phyloP scores from a whole-genome alignment of 257 asterid species.

The Dorcoceras hygrometricum region DNA sequence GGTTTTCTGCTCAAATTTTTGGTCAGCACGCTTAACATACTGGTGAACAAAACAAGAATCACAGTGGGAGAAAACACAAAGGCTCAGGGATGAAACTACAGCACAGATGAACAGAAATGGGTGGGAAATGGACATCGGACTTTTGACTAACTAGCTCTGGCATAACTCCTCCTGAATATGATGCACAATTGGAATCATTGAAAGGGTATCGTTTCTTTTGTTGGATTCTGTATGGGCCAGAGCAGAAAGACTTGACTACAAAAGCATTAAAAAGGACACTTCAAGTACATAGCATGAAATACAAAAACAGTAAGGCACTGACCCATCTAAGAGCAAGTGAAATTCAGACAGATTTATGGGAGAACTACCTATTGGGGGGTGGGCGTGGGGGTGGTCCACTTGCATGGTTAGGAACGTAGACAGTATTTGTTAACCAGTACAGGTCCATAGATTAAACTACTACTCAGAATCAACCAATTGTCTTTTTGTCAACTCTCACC shows the following conservation, averaged over 20 bases:
- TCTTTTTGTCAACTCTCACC: conserved; percentile 34
- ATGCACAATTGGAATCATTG: conserved; percentile 22
- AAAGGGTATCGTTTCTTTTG: conserved; percentile 14
- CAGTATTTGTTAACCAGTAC: not conserved
- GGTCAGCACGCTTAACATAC: conserved; percentile 29
- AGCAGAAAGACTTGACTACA: conserved; percentile 25
- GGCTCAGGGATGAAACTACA: conserved; percentile 28
- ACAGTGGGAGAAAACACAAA: conserved; percentile 21
- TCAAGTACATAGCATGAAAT: conserved; percentile 21
- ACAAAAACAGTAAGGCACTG: conserved; percentile 9
- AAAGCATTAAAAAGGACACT: conserved; percentile 26
- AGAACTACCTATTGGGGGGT: not conserved
- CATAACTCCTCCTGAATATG: not conserved
- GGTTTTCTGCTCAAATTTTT: conserved; percentile 57
- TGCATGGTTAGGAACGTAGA: not conserved
- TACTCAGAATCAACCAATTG: not conserved
- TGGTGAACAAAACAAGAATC: conserved; percentile 41
- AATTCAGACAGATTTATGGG: conserved; percentile 1
- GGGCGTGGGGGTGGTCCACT: conserved; percentile 27
- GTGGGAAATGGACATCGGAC: conserved; percentile 34
- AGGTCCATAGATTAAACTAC: not conserved
- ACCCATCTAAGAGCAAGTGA: conserved; percentile 3
- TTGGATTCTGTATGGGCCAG: conserved; percentile 37
- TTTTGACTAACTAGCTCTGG: conserved; percentile 12
- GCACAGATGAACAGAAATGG: conserved; percentile 27